phyloP scores from a whole-genome alignment of 306 rosid species.

The Prunus campanulata region DNA sequence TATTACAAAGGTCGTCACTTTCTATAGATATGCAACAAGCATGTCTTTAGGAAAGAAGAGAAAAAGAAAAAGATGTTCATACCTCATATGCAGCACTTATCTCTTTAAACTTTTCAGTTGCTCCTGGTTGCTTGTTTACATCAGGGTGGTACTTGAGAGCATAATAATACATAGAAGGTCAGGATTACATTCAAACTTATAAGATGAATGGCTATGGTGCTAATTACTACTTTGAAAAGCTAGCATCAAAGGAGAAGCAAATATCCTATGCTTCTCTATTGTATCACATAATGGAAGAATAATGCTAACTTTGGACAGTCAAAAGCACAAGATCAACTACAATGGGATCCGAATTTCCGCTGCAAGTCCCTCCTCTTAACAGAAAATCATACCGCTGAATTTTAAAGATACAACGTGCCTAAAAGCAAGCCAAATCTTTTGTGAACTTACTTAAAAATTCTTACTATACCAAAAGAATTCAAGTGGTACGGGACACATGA shows the following conservation, averaged over 20 bases:
- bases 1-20: not conserved
- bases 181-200: slow-evolving; percentile 18
- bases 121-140: slow-evolving; percentile 95
- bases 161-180: slow-evolving; percentile 15
- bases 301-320: not conserved
- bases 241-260: too few relatives aligned
- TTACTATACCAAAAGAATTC: not conserved
- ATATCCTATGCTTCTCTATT: not conserved
- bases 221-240: not conserved
- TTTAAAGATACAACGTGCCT: too few relatives aligned
- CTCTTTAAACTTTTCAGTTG: slow-evolving; percentile 92
- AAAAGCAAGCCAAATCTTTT: not conserved
- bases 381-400: not conserved
- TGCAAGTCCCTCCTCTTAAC: not conserved
- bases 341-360: not conserved
- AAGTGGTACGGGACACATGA: too few relatives aligned
- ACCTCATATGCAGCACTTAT: slow-evolving; percentile 97
- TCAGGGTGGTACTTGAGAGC: slow-evolving; percentile 86
- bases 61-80: slow-evolving; percentile 10
- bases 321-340: not conserved
- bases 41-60: not conserved
- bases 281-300: not conserved
- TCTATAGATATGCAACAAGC: not conserved
- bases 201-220: not conserved
- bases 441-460: not conserved